Base-by-base conservation (phyloP, 306 rosid genomes). In the Adenanthera pavonina region DNA sequence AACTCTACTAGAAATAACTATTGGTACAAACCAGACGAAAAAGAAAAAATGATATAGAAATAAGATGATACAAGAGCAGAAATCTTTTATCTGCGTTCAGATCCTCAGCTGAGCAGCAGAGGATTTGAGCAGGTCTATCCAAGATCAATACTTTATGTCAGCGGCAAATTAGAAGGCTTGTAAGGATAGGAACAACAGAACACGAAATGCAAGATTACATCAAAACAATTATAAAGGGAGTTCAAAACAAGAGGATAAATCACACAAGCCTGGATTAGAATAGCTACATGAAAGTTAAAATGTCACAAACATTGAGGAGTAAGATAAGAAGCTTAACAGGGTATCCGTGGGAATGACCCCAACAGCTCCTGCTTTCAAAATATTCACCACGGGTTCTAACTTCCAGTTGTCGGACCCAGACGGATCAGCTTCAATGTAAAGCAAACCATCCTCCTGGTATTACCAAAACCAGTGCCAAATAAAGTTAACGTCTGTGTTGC, bases 261-360 rank as follows among this genome's bases (percentile, higher is more conserved):
- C 3, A 49, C 12, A 25, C 72, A 67, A 43, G 30, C 35, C 72
- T 36, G 20, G 57, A 72, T 7, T 54, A 72, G 75, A 38, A 65
- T 36, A 51, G 38, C 46, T 4, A 52, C 78, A 47, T 14, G 49
- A 48, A 16, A 17, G 19, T 25, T 54, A n/a, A 25, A 75, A 75
- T 33, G 43, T 43, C n/a, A 46, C 20, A 0, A 59, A 4, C 35
- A 35, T 16, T 44, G 14, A n/a, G 13, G 60, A 62, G 35, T 12
- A 19, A 59, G 77, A 36, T 64, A 74, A 30, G 47, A 8, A 25
- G 65, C 89, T 77, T 83, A 30, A 95, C 99, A 90, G 60, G 19
- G 97, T 93, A 80, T 95, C 99, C 4, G 99, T 95, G 61, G 99
- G 99, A 76, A 95, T 92, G 74, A 90, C 94, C 30, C 99, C 97